Evolutionary conservation across 768 basidiomycete species (phyloP).

Genomic region (Heimioporus sp.): DNA sequence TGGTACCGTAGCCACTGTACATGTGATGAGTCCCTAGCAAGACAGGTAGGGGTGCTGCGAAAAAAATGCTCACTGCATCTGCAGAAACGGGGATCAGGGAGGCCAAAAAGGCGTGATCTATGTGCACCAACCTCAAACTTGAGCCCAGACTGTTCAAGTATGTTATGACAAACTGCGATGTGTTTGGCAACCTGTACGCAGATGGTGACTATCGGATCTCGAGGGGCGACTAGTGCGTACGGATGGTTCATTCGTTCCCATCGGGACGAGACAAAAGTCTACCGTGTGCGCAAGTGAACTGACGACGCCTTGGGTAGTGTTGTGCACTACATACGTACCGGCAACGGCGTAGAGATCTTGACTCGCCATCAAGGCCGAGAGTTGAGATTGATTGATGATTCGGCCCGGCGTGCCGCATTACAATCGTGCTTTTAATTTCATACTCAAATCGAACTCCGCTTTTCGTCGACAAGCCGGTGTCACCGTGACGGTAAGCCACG

Average conservation of each 20-base stretch:
- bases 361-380: too few species aligned
- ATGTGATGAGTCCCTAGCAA: background rate
- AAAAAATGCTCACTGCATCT: conserved; percentile 39
- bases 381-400: too few species aligned
- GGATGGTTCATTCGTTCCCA: conserved; percentile 73
- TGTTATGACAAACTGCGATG: conserved; percentile 77
- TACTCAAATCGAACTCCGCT: too few species aligned
- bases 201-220: conserved; percentile 1
- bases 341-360: conserved; percentile 74
- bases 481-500: too few species aligned
- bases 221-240: conserved; percentile 37
- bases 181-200: conserved; percentile 63
- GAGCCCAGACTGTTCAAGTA: conserved; percentile 82
- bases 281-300: background rate
- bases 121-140: conserved; percentile 64
- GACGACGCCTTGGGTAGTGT: background rate
- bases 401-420: too few species aligned
- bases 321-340: conserved; percentile 39
- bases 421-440: too few species aligned
- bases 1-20: conserved; percentile 86
- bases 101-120: background rate
- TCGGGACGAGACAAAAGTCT: conserved; percentile 91
- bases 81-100: background rate
- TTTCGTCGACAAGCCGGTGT: too few species aligned
- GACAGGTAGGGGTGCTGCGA: conserved; percentile 32